These are phyloP conservation scores for Erythrophleum ivorense DNA, from an alignment of 331 rosid genomes.

Conservation along the genomic window DNA sequence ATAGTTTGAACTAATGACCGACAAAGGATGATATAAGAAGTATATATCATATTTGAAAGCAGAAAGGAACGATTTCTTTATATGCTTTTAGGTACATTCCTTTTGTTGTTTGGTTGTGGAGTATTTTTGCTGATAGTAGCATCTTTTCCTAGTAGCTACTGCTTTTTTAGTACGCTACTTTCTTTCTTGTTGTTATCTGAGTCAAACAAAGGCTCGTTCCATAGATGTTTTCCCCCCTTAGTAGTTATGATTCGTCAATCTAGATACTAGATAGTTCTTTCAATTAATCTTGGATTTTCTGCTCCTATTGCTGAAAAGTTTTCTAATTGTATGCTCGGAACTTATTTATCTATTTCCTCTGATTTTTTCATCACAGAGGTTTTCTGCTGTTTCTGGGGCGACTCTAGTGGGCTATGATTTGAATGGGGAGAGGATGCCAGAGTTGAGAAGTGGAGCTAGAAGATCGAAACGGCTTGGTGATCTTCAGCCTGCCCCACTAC, in stretches of 20 bases:
- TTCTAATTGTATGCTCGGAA: constrained; percentile 23
- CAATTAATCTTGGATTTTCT: constrained; percentile 12
- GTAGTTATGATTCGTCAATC: not conserved
- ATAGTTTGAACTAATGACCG: constrained; percentile 39
- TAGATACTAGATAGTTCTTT: not conserved
- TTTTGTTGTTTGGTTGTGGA: constrained; percentile 43
- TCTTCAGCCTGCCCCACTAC: constrained; percentile 82
- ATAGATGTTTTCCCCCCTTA: constrained; percentile 23
- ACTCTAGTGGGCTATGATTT: constrained; percentile 71
- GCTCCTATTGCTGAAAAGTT: constrained; percentile 11
- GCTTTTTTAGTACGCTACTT: constrained; percentile 45
- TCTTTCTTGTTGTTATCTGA: constrained; percentile 42
- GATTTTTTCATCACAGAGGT: constrained; percentile 42
- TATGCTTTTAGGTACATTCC: constrained; percentile 50
- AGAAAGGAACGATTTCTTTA: constrained; percentile 36
- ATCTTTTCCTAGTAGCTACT: constrained; percentile 42
- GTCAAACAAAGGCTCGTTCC: constrained; percentile 19
- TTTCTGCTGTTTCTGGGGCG: constrained; percentile 42
- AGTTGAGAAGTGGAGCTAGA: constrained; percentile 98
- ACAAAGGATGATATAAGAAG: constrained; percentile 16
- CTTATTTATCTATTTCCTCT: constrained; percentile 28
- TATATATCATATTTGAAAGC: constrained; percentile 36
- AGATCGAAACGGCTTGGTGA: constrained; percentile 95
- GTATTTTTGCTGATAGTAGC: constrained; percentile 45
- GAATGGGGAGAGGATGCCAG: constrained; percentile 99